Evolutionary conservation across 192 early-diverging fungal genomes (phyloP).

Genomic region (Helicostylum pulchrum): DNA sequence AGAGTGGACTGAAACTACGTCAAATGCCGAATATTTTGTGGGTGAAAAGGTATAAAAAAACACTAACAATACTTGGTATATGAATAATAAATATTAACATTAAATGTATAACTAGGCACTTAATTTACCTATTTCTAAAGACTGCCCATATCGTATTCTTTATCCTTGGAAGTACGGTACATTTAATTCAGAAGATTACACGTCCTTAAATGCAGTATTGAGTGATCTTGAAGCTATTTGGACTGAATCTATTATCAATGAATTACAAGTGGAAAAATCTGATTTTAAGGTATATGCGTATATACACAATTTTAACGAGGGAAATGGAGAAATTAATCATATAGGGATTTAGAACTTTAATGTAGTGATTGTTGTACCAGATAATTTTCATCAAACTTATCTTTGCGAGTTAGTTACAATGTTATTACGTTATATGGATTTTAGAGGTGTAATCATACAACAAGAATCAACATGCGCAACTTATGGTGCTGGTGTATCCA

Average conservation of each 20-base stretch:
- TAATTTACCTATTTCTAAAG: slow-evolving; percentile 38
- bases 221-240: slow-evolving; percentile 81
- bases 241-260: slow-evolving; percentile 63
- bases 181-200: slow-evolving; percentile 74
- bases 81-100: neutral
- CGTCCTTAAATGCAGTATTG: slow-evolving; percentile 58
- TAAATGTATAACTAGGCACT: slow-evolving; percentile 39
- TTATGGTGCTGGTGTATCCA: slow-evolving; percentile 83
- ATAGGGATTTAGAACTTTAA: slow-evolving; percentile 46
- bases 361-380: slow-evolving; percentile 79
- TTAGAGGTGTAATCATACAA: slow-evolving; percentile 69
- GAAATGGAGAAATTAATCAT: neutral
- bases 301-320: neutral
- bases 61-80: no score
- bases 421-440: slow-evolving; percentile 74
- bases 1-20: slow-evolving; percentile 72
- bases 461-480: slow-evolving; percentile 82
- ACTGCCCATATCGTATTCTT: slow-evolving; percentile 47
- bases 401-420: slow-evolving; percentile 62
- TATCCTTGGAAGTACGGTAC: slow-evolving; percentile 81
- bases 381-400: slow-evolving; percentile 63
- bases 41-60: slow-evolving; percentile 57
- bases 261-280: slow-evolving; percentile 61
- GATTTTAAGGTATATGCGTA: slow-evolving; percentile 47
- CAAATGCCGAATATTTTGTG: slow-evolving; percentile 39